Percentiles rank a stretch among this genome's conserved stretches.
phyloP scores from a whole-genome alignment of 1,284 basidiomycete genomes.

The Vanrija pseudolonga region DNA sequence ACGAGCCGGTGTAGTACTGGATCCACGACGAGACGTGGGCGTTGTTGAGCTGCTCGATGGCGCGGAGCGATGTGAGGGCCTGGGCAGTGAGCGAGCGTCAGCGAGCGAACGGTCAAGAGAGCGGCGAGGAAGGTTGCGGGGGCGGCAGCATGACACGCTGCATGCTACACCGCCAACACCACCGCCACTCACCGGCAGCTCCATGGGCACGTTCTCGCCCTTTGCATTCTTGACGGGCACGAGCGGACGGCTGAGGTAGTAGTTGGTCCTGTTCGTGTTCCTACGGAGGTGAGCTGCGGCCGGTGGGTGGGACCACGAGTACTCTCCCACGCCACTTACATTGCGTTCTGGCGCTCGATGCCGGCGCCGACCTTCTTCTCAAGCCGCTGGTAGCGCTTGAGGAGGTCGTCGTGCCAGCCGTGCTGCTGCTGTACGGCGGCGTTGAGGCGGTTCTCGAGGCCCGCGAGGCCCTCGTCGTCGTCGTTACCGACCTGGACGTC shows the following conservation, averaged over 20 bases:
- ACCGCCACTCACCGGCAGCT: conserved; percentile 11
- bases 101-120: too few relatives aligned
- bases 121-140: too few relatives aligned
- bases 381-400: background rate
- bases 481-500: background rate
- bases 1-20: conserved; percentile 13
- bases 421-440: conserved; percentile 9
- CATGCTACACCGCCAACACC: too few relatives aligned
- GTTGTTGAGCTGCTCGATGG: conserved; percentile 1
- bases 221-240: conserved; percentile 9
- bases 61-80: conserved; percentile 9
- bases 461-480: background rate
- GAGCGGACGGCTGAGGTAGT: conserved; percentile 10
- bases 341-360: background rate
- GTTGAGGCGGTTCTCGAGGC: conserved; percentile 6
- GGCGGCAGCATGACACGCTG: too few relatives aligned
- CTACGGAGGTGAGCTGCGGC: conserved; percentile 1
- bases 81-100: background rate
- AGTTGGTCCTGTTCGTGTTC: conserved; percentile 8
- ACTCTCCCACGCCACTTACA: background rate
- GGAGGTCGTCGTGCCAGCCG: conserved; percentile 6
- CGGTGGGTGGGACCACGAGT: background rate
- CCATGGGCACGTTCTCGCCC: background rate
- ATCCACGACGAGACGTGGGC: conserved; percentile 8
- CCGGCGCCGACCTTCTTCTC: background rate